Percentiles rank a stretch among this genome's conserved stretches.
These are phyloP conservation scores for Mycena leptocephala DNA, from an alignment of 768 basidiomycete species.

Conservation along the genomic window DNA sequence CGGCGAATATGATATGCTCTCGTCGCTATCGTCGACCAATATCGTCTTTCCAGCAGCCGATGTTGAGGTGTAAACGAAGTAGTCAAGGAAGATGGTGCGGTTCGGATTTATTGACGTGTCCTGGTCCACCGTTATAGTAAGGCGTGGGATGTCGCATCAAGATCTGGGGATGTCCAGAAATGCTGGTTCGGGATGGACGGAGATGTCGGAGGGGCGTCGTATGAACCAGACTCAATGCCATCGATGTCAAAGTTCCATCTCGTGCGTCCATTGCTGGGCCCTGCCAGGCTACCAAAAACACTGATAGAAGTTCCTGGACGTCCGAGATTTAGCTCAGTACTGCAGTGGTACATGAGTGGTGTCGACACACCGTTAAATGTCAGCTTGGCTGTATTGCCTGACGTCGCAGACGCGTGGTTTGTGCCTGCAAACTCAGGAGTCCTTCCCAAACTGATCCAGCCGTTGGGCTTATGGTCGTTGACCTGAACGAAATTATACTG, in stretches of 20 bases:
- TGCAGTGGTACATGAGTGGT: background rate
- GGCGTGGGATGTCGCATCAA: background rate
- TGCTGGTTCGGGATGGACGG: background rate
- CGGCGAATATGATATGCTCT: background rate
- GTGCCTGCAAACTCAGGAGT: background rate
- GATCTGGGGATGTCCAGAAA: background rate
- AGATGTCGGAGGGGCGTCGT: background rate
- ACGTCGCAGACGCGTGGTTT: background rate
- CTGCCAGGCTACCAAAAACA: background rate
- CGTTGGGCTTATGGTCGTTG: background rate
- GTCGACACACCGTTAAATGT: background rate
- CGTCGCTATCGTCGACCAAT: conserved; percentile 3
- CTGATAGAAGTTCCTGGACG: background rate
- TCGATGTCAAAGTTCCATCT: background rate
- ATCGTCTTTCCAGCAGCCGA: background rate
- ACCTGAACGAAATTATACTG: too few relatives aligned
- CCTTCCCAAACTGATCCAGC: background rate
- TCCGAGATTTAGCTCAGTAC: background rate
- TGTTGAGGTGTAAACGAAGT: background rate
- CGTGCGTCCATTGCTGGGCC: background rate
- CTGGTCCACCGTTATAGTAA: background rate
- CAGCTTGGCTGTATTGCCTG: background rate
- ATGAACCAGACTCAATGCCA: background rate
- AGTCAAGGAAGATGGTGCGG: conserved; percentile 2
- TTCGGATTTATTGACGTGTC: background rate